phyloP scores from a whole-genome alignment of 2,329 filamentous ascomycete species.

The Colletotrichum simmondsii region DNA sequence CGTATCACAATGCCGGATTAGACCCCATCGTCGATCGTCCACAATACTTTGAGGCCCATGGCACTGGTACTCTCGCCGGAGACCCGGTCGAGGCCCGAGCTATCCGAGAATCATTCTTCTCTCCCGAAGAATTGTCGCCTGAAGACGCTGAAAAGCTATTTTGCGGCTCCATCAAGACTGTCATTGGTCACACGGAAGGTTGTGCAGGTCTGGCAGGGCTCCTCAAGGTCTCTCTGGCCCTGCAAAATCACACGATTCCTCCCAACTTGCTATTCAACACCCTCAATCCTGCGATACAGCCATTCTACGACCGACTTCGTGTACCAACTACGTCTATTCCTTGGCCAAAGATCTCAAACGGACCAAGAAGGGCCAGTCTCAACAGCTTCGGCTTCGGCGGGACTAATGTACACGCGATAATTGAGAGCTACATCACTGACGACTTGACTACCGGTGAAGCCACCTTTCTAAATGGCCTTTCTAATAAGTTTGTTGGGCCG shows the following conservation, averaged over 20 bases:
- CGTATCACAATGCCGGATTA: slow-evolving; percentile 40
- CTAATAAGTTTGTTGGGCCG: too few relatives aligned
- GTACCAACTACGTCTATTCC: slow-evolving; percentile 37
- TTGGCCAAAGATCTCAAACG: slow-evolving; percentile 38
- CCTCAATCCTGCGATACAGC: slow-evolving; percentile 33
- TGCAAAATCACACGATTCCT: slow-evolving; percentile 12
- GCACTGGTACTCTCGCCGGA: slow-evolving; percentile 58
- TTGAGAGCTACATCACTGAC: slow-evolving; percentile 24
- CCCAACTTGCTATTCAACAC: slow-evolving; percentile 22
- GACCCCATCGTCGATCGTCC: slow-evolving; percentile 38
- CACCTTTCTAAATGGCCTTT: background rate
- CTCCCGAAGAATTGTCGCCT: background rate
- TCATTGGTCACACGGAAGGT: slow-evolving; percentile 41
- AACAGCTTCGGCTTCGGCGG: slow-evolving; percentile 45
- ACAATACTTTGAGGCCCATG: slow-evolving; percentile 51
- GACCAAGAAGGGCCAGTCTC: slow-evolving; percentile 47
- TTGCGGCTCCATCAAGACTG: slow-evolving; percentile 42
- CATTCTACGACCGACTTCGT: slow-evolving; percentile 31
- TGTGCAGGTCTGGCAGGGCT: slow-evolving; percentile 31
- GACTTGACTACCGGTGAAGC: background rate
- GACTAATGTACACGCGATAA: slow-evolving; percentile 41
- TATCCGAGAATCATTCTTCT: slow-evolving; percentile 39
- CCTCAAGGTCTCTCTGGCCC: slow-evolving; percentile 15
- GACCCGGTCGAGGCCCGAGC: slow-evolving; percentile 58
- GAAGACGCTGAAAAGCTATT: slow-evolving; percentile 5